These are phyloP conservation scores for Colletotrichum tanaceti DNA, from an alignment of 2,329 filamentous ascomycete genomes.

Conservation along the genomic window DNA sequence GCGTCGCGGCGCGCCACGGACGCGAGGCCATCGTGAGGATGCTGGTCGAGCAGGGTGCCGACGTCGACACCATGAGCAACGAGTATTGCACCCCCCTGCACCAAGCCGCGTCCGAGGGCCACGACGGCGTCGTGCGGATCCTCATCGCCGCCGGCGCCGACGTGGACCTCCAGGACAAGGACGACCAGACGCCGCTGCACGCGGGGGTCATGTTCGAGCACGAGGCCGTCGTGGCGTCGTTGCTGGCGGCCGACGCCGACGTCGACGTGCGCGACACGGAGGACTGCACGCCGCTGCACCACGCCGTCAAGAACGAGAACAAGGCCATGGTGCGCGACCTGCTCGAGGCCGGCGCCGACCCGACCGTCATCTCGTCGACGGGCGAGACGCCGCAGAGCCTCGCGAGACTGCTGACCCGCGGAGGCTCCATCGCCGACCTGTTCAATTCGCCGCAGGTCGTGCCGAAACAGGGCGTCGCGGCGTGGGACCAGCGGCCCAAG, in stretches of 20 bases:
- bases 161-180: conserved; percentile 39
- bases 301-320: conserved; percentile 42
- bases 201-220: conserved; percentile 42
- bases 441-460: conserved; percentile 38
- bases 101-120: conserved; percentile 42
- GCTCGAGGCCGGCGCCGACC: conserved; percentile 40
- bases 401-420: conserved; percentile 29
- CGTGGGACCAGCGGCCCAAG: conserved; percentile 27
- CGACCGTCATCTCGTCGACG: conserved; percentile 37
- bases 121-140: conserved; percentile 34
- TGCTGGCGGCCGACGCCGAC: conserved; percentile 37
- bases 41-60: conserved; percentile 42
- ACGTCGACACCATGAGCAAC: conserved; percentile 38
- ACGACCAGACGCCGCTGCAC: conserved; percentile 41
- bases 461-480: conserved; percentile 22
- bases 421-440: conserved; percentile 34
- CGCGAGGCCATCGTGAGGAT: conserved; percentile 41
- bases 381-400: conserved; percentile 41
- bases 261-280: conserved; percentile 39
- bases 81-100: conserved; percentile 42
- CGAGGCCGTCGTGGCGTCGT: conserved; percentile 35
- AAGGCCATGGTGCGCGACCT: conserved; percentile 37
- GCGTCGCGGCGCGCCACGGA: conserved; percentile 38
- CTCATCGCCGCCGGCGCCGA: conserved; percentile 42
- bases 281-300: conserved; percentile 41